These are phyloP conservation scores for Tieghemiomyces parasiticus DNA, from an alignment of 192 early-diverging fungal species.

Conservation along the genomic window DNA sequence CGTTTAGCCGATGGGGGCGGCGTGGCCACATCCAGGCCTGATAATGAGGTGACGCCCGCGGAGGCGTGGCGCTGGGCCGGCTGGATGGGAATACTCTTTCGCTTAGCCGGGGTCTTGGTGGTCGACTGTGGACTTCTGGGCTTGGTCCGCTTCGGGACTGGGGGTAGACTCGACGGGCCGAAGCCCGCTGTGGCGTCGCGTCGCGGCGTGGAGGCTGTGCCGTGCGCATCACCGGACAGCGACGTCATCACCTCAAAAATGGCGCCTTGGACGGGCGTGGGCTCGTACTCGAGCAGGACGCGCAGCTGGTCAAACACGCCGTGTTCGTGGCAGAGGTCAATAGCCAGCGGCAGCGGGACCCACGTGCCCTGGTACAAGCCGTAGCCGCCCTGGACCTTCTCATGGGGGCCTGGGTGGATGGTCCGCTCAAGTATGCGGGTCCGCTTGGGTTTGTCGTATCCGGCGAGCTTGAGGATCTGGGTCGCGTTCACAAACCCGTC, in stretches of 20 bases:
- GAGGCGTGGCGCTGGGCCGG: too few relatives aligned
- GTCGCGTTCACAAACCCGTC: slow-evolving; percentile 84
- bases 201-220: too few relatives aligned
- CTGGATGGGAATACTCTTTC: background rate
- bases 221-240: too few relatives aligned
- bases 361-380: slow-evolving; percentile 81
- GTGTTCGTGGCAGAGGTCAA: slow-evolving; percentile 20
- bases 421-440: slow-evolving; percentile 84
- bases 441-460: slow-evolving; percentile 68
- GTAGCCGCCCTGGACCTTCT: slow-evolving; percentile 93
- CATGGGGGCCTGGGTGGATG: slow-evolving; percentile 62
- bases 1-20: too few relatives aligned
- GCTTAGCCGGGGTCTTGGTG: background rate
- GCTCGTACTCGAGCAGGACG: slow-evolving; percentile 25
- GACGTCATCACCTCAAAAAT: too few relatives aligned
- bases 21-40: too few relatives aligned
- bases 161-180: slow-evolving; percentile 21
- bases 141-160: too few relatives aligned
- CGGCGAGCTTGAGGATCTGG: slow-evolving; percentile 84
- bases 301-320: slow-evolving; percentile 21
- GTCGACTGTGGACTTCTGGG: background rate
- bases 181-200: too few relatives aligned
- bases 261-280: too few relatives aligned
- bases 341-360: slow-evolving; percentile 27
- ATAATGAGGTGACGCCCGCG: too few relatives aligned